Percentiles rank a stretch among this genome's conserved stretches.
These are phyloP conservation scores for Pseudogymnoascus sp. DNA, from an alignment of 2,329 filamentous ascomycete genomes.

Conservation along the genomic window DNA sequence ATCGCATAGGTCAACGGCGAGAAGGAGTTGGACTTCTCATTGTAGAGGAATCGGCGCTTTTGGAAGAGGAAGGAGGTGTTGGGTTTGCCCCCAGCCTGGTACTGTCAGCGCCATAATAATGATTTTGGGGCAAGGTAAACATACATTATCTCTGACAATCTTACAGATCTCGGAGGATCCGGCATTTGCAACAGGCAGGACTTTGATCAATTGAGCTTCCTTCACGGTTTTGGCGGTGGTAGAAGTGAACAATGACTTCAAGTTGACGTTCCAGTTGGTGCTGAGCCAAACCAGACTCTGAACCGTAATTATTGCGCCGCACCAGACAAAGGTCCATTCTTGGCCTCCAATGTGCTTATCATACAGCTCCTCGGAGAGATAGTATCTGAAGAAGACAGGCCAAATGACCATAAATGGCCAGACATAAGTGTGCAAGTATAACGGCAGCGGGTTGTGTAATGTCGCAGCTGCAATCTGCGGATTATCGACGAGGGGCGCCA, in stretches of 20 bases:
- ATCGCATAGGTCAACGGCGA: slow-evolving; percentile 75
- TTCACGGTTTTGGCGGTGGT: slow-evolving; percentile 61
- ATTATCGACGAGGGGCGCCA: slow-evolving; percentile 84
- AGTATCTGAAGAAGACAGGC: slow-evolving; percentile 85
- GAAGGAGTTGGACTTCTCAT: slow-evolving; percentile 65
- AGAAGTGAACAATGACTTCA: slow-evolving; percentile 75
- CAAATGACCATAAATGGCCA: slow-evolving; percentile 91
- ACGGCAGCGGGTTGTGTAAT: slow-evolving; percentile 77
- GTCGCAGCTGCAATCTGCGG: slow-evolving; percentile 81
- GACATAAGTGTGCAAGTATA: slow-evolving; percentile 77
- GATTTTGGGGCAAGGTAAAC: slow-evolving; percentile 17
- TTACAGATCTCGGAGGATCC: slow-evolving; percentile 82
- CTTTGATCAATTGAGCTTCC: slow-evolving; percentile 80
- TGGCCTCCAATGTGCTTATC: slow-evolving; percentile 85
- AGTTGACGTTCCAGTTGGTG: slow-evolving; percentile 94
- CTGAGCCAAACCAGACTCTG: slow-evolving; percentile 90
- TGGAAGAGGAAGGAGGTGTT: slow-evolving; percentile 91
- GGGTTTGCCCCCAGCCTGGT: slow-evolving; percentile 60
- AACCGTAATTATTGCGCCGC: slow-evolving; percentile 75
- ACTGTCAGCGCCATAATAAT: slow-evolving; percentile 17
- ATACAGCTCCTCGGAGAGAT: slow-evolving; percentile 76
- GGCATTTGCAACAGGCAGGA: slow-evolving; percentile 83
- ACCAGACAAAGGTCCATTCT: slow-evolving; percentile 98
- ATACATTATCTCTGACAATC: slow-evolving; percentile 65
- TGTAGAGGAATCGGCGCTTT: slow-evolving; percentile 91